These are phyloP conservation scores for Escallonia rubra DNA, from an alignment of 129 eudicot genomes.

Conservation along the genomic window DNA sequence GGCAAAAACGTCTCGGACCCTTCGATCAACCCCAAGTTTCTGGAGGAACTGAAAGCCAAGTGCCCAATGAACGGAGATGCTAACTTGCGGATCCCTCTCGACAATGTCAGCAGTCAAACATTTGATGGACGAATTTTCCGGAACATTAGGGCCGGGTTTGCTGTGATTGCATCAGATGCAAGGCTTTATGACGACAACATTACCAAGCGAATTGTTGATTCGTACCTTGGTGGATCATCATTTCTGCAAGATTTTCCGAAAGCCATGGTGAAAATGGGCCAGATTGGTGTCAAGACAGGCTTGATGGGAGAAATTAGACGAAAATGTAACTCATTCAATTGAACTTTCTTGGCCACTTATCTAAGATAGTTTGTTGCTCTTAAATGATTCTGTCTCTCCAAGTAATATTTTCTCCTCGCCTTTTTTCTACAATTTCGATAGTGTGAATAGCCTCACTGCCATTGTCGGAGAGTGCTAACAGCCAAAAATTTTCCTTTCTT, in stretches of 20 bases:
- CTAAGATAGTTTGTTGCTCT: no score
- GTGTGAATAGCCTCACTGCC: no score
- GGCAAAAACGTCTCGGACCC: constrained; percentile 3
- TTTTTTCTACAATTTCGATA: no score
- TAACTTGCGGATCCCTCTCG: constrained; percentile 2
- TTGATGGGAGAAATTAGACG: constrained; percentile 15
- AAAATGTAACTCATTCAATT: constrained; percentile 7
- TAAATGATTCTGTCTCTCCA: no score
- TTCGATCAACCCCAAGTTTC: constrained; percentile 8
- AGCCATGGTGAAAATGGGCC: constrained; percentile 18
- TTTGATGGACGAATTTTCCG: constrained; percentile 10
- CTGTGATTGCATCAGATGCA: constrained; percentile 5
- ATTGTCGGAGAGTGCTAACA: no score
- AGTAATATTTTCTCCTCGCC: no score
- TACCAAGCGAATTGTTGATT: constrained; percentile 1
- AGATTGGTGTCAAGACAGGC: constrained; percentile 19
- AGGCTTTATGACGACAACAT: background rate
- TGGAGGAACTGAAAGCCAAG: background rate
- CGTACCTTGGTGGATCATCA: background rate
- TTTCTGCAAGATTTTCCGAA: constrained; percentile 7
- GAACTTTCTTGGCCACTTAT: background rate
- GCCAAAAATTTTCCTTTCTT: no score
- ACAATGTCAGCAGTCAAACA: background rate
- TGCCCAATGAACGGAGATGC: constrained; percentile 9
- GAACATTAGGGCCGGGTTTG: constrained; percentile 3